Base-by-base conservation (phyloP, 768 basidiomycete species). In the Pluteus cervinus region DNA sequence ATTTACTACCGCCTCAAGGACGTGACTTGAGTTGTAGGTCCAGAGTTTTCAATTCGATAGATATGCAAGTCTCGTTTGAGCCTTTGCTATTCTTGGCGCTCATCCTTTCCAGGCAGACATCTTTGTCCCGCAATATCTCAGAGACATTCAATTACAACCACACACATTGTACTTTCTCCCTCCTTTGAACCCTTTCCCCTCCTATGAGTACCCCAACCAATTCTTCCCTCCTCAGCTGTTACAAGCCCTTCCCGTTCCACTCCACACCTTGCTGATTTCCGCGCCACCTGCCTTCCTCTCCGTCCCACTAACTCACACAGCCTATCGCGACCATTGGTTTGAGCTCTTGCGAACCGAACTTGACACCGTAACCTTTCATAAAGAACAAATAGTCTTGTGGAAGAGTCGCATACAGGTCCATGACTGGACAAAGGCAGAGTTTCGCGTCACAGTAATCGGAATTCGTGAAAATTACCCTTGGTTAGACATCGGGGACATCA, bases 51-150 rank as follows among this genome's bases (percentile, higher is more conserved):
- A 57, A 41, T 57, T 72, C 35, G 68, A 72, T 53, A 68, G 63
- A 65, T 72, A 69, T 58, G 68, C 69, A 44, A 21, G 62, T 46
- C n/a, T 9, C 24, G 9, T 17, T 18, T 29, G 31, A 6, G 11
- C 9, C 33, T 32, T 3, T 32, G 15, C 14, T 5, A 24, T 8
- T 22, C 14, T 29, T 31, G 36, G 24, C 24, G 34, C 23, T 47
- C 23, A n/a, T 28, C 9, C 25, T 37, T 17, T 28, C 18, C 37
- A 74, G 71, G 72, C 72, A 43, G 66, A 71, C 29, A 54, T 60
- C 29, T 74, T 69, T 50, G 53, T 70, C 40, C 72, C 69, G 28
- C 62, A 68, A 47, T 72, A 67, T 53, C 58, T 74, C 41, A 62
- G 61, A 60, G 65, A 68, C 43, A 66, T 74, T 22, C 71, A 74